Percentiles rank a stretch among this genome's conserved stretches.
These are phyloP conservation scores for Malus orientalis DNA, from an alignment of 306 rosid genomes.

Conservation along the genomic window DNA sequence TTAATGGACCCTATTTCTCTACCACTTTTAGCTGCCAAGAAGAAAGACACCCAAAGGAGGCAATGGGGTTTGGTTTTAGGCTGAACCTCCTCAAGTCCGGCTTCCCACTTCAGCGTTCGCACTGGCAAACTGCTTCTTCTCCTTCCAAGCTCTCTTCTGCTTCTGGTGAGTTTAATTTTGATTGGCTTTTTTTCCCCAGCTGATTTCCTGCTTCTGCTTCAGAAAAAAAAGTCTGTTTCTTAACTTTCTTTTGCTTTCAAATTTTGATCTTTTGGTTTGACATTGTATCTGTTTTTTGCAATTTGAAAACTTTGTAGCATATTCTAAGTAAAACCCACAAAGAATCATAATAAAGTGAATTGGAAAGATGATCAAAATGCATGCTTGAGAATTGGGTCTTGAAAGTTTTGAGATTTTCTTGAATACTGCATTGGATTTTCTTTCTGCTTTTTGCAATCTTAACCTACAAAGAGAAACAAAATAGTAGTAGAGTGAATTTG, in stretches of 20 bases:
- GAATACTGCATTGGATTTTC: neutral
- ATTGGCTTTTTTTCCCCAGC: neutral
- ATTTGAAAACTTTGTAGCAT: neutral
- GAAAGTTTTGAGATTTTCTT: neutral
- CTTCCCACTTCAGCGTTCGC: conserved; percentile 43
- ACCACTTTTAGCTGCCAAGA: conserved; percentile 3
- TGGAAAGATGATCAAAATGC: neutral
- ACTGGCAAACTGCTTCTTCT: conserved; percentile 29
- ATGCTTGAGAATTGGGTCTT: neutral
- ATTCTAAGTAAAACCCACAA: neutral
- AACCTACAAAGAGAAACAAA: too few species aligned
- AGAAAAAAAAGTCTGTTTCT: neutral
- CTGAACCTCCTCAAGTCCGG: conserved; percentile 45
- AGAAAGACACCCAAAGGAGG: neutral
- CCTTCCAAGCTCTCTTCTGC: conserved; percentile 42
- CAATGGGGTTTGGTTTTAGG: conserved; percentile 64
- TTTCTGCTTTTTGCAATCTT: neutral
- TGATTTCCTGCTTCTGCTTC: neutral
- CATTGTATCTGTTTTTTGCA: neutral
- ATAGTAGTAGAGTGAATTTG: neutral
- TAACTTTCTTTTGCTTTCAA: neutral
- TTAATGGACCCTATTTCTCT: conserved; percentile 43
- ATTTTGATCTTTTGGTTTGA: neutral
- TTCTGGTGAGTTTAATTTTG: conserved; percentile 41
- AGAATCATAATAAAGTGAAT: neutral